Evolutionary conservation across 257 asterid genomes (phyloP).

Genomic region (Paulownia fortunei): DNA sequence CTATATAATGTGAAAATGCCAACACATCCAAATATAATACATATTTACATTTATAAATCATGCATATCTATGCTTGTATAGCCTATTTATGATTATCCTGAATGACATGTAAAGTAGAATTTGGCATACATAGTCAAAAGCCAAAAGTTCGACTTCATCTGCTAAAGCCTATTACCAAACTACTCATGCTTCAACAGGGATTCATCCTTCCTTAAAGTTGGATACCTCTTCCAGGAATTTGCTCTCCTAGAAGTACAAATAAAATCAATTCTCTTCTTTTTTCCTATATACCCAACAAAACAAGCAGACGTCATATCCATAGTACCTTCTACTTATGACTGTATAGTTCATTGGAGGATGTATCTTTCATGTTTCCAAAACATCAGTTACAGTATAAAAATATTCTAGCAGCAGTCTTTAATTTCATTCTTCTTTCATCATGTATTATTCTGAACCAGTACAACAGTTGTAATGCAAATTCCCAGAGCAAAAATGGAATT

Average conservation of each 20-base stretch:
- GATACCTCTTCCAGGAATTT: background rate
- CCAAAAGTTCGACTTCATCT: conserved; percentile 30
- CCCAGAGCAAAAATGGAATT: background rate
- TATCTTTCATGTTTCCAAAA: background rate
- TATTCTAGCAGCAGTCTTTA: background rate
- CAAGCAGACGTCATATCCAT: background rate
- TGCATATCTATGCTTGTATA: conserved; percentile 17
- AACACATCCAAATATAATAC: background rate
- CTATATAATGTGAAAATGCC: background rate
- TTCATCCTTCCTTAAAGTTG: background rate
- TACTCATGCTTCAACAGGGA: background rate
- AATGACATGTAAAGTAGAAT: background rate
- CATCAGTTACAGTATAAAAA: background rate
- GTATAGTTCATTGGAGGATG: background rate
- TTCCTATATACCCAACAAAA: background rate
- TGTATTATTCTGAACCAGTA: background rate
- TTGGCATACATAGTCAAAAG: background rate
- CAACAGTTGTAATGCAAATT: background rate
- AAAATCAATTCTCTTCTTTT: background rate
- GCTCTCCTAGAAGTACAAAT: background rate
- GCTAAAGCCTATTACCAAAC: conserved; percentile 36
- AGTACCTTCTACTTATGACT: background rate
- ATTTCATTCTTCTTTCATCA: conserved; percentile 1
- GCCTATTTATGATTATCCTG: background rate
- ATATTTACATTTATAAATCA: background rate